Evolutionary conservation across 2,329 filamentous ascomycete species (phyloP).

Genomic region (Fusarium floridanum): DNA sequence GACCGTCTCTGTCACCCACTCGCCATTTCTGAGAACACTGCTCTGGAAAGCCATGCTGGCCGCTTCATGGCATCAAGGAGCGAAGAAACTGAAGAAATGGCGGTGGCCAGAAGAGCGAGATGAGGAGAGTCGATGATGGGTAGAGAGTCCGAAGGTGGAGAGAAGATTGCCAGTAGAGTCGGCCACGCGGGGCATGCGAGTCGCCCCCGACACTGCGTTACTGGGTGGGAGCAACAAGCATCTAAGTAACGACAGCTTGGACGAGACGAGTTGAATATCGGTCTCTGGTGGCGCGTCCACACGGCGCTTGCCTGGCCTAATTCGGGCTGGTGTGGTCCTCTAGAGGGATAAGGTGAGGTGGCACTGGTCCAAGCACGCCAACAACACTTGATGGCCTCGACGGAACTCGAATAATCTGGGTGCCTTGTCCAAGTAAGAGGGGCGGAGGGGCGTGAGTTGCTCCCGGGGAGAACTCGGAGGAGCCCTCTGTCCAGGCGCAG

Average conservation of each 20-base stretch:
- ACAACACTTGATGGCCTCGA: slow-evolving; percentile 14
- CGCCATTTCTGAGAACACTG: slow-evolving; percentile 65
- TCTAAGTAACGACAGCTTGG: neutral
- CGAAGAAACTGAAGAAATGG: neutral
- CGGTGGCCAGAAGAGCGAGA: slow-evolving; percentile 3
- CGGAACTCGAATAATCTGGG: neutral
- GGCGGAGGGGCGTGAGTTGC: neutral
- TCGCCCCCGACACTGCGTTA: slow-evolving; percentile 4
- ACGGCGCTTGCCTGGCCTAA: slow-evolving; percentile 12
- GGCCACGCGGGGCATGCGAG: slow-evolving; percentile 10
- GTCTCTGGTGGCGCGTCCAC: slow-evolving; percentile 8
- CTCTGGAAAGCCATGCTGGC: slow-evolving; percentile 64
- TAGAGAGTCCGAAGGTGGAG: neutral
- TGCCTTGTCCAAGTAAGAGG: neutral
- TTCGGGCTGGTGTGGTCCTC: slow-evolving; percentile 11
- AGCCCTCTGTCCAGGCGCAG: slow-evolving; percentile 4
- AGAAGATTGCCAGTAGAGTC: neutral
- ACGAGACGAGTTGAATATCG: neutral
- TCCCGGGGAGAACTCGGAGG: neutral
- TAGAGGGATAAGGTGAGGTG: slow-evolving; percentile 19
- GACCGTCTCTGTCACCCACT: slow-evolving; percentile 69
- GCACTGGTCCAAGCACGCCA: slow-evolving; percentile 12
- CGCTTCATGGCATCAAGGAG: slow-evolving; percentile 40
- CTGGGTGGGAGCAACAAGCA: slow-evolving; percentile 3
- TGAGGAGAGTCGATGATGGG: neutral